Percentiles rank a stretch among this genome's conserved stretches.
Evolutionary conservation across 2,329 filamentous ascomycete genomes (phyloP).

Genomic region (Stagonosporopsis chrysanthemi): DNA sequence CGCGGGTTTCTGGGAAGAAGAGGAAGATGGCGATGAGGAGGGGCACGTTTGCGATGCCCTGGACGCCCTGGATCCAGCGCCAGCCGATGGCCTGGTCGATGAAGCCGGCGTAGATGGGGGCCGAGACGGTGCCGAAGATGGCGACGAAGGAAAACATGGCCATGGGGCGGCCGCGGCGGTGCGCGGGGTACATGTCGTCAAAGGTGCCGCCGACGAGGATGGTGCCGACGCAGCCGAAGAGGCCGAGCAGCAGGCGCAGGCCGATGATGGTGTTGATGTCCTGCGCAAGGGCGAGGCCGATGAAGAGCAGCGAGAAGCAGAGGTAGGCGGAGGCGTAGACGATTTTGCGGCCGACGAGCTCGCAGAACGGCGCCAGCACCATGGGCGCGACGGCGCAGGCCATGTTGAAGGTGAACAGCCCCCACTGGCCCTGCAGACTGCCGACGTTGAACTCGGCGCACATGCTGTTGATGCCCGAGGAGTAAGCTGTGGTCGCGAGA

Average conservation of each 20-base stretch:
- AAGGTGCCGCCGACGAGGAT: slow-evolving; percentile 39
- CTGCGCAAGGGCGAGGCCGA: slow-evolving; percentile 35
- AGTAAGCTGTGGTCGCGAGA: slow-evolving; percentile 37
- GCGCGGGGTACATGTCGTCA: slow-evolving; percentile 40
- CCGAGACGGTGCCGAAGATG: slow-evolving; percentile 57
- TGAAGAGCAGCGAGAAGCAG: slow-evolving; percentile 39
- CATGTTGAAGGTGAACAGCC: slow-evolving; percentile 40
- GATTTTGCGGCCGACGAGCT: slow-evolving; percentile 36
- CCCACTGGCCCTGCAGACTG: slow-evolving; percentile 33
- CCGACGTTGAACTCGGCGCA: slow-evolving; percentile 36
- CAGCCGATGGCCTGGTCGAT: slow-evolving; percentile 62
- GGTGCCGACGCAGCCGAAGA: slow-evolving; percentile 40
- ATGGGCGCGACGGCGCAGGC: slow-evolving; percentile 38
- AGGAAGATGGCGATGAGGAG: slow-evolving; percentile 49
- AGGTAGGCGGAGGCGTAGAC: slow-evolving; percentile 36
- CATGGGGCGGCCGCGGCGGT: slow-evolving; percentile 38
- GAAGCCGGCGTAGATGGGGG: slow-evolving; percentile 63
- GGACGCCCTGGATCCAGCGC: slow-evolving; percentile 63
- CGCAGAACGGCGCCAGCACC: slow-evolving; percentile 37
- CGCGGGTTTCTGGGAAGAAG: slow-evolving; percentile 53
- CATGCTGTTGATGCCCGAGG: slow-evolving; percentile 38
- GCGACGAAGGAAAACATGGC: slow-evolving; percentile 41
- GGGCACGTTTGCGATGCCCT: slow-evolving; percentile 60
- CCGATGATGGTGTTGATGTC: slow-evolving; percentile 37
- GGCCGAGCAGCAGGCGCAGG: slow-evolving; percentile 35